phyloP scores from a whole-genome alignment of 2,329 filamentous ascomycete genomes.

The Metarhizium sp. region DNA sequence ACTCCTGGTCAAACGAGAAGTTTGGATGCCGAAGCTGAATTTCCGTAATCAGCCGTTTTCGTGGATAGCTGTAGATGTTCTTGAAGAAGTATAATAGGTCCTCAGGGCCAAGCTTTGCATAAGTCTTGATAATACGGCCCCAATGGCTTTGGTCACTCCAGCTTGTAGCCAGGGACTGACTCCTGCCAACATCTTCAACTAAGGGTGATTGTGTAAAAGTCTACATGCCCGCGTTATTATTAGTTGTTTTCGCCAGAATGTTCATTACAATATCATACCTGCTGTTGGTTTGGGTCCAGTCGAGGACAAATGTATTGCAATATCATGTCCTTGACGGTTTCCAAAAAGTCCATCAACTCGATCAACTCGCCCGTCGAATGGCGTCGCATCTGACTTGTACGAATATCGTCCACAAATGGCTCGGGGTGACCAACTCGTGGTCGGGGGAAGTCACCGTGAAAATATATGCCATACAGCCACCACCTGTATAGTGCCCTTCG shows the following conservation, averaged over 20 bases:
- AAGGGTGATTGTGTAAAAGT: slow-evolving; percentile 10
- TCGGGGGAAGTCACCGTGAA: slow-evolving; percentile 34
- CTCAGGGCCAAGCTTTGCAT: slow-evolving; percentile 39
- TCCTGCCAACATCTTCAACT: slow-evolving; percentile 15
- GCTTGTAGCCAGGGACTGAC: slow-evolving; percentile 21
- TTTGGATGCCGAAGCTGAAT: slow-evolving; percentile 29
- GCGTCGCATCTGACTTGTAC: slow-evolving; percentile 33
- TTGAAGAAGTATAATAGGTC: slow-evolving; percentile 41
- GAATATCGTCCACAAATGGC: slow-evolving; percentile 28
- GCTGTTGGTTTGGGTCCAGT: slow-evolving; percentile 25
- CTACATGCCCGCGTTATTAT: slow-evolving; percentile 3
- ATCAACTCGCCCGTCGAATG: slow-evolving; percentile 33
- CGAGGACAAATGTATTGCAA: slow-evolving; percentile 37
- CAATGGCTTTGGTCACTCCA: slow-evolving; percentile 28
- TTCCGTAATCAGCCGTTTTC: slow-evolving; percentile 32
- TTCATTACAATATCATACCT: slow-evolving; percentile 18
- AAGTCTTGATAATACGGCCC: slow-evolving; percentile 32
- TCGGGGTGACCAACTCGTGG: slow-evolving; percentile 28
- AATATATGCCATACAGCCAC: slow-evolving; percentile 45
- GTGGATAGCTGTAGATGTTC: slow-evolving; percentile 35
- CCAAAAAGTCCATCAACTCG: slow-evolving; percentile 35
- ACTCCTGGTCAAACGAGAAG: slow-evolving; percentile 37
- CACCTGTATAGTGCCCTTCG: slow-evolving; percentile 42
- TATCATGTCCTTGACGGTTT: slow-evolving; percentile 34
- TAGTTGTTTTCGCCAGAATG: not conserved